Percentiles rank a stretch among this genome's conserved stretches.
phyloP scores from a whole-genome alignment of 1,284 basidiomycete species.

The Erythrobasidium hasegawianum region DNA sequence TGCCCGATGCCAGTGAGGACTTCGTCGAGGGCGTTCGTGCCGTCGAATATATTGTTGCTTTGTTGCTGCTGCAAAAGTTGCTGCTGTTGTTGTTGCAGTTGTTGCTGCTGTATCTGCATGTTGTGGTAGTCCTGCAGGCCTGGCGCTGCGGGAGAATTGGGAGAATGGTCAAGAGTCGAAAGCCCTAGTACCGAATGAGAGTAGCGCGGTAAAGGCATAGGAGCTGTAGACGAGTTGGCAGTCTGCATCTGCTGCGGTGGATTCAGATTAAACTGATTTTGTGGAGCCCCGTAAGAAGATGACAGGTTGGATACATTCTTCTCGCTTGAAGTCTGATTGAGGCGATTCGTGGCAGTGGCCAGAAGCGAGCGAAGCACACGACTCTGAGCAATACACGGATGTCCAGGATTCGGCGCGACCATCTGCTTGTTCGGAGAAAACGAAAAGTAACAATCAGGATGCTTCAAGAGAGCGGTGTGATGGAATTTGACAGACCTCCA shows the following conservation, averaged over 20 bases:
- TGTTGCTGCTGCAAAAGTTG: not conserved
- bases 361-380: slow-evolving; percentile 23
- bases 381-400: slow-evolving; percentile 25
- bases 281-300: not conserved
- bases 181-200: slow-evolving; percentile 23
- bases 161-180: slow-evolving; percentile 26
- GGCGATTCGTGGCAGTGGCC: slow-evolving; percentile 15
- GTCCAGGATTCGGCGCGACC: slow-evolving; percentile 33
- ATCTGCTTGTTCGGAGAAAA: slow-evolving; percentile 3
- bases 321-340: not conserved
- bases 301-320: not conserved
- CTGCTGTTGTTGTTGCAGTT: not conserved
- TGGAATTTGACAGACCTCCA: slow-evolving; percentile 10
- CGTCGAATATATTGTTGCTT: not conserved
- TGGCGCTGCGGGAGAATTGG: slow-evolving; percentile 23
- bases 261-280: not conserved
- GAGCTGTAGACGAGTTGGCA: not conserved
- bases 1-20: slow-evolving; percentile 30
- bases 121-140: not conserved
- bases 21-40: slow-evolving; percentile 18
- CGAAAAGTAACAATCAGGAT: not conserved
- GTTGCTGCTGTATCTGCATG: not conserved
- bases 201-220: slow-evolving; percentile 18
- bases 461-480: not conserved
- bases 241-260: not conserved